These are phyloP conservation scores for Candida dubliniensis DNA, from an alignment of 1,139 yeast genomes.

Conservation along the genomic window DNA sequence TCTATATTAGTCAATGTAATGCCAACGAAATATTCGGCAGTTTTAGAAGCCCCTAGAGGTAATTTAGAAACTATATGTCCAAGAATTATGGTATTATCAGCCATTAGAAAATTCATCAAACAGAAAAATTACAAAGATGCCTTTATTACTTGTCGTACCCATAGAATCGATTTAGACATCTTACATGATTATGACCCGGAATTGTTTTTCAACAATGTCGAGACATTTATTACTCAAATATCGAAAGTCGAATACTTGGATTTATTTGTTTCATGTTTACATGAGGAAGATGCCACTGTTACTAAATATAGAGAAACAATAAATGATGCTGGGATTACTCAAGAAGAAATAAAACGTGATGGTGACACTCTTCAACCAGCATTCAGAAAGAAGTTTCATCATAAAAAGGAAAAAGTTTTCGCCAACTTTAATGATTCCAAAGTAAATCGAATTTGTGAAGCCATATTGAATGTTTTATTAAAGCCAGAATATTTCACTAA, in stretches of 20 bases:
- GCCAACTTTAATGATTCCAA: slow-evolving; percentile 52
- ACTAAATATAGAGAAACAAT: slow-evolving; percentile 82
- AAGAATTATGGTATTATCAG: slow-evolving; percentile 84
- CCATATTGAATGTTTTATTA: slow-evolving; percentile 57
- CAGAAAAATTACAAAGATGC: slow-evolving; percentile 64
- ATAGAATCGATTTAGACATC: slow-evolving; percentile 87
- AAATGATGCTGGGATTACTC: slow-evolving; percentile 20
- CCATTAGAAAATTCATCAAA: slow-evolving; percentile 70
- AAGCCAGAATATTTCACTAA: slow-evolving; percentile 53
- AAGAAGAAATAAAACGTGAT: slow-evolving; percentile 11
- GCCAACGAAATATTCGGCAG: slow-evolving; percentile 81
- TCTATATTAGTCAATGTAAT: slow-evolving; percentile 75
- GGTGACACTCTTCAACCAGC: slow-evolving; percentile 15
- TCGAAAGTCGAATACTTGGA: slow-evolving; percentile 76
- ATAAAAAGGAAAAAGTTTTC: slow-evolving; percentile 31
- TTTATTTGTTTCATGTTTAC: slow-evolving; percentile 80
- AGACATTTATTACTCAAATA: slow-evolving; percentile 70
- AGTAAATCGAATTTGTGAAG: slow-evolving; percentile 75
- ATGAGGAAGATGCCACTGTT: slow-evolving; percentile 80
- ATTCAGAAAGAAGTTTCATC: slow-evolving; percentile 23
- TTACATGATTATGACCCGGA: slow-evolving; percentile 84
- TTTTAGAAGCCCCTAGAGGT: slow-evolving; percentile 94
- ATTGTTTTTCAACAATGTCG: slow-evolving; percentile 62
- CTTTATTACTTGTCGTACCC: slow-evolving; percentile 80
- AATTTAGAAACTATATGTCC: slow-evolving; percentile 93